Evolutionary conservation across 768 basidiomycete genomes (phyloP).

Genomic region (Leucosporidium scottii): DNA sequence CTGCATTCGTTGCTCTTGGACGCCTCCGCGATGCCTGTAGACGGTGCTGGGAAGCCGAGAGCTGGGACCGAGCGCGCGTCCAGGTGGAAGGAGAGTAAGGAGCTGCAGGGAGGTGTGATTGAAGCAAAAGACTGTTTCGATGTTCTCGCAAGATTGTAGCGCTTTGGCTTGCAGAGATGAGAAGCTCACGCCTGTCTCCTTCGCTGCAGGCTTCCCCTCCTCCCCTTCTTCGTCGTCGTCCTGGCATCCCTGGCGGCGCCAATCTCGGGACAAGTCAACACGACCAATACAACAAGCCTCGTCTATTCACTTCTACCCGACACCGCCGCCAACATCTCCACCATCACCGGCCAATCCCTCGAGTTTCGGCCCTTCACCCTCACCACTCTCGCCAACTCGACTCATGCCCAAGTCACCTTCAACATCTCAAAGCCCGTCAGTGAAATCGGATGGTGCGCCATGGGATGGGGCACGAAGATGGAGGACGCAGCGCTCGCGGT

Average conservation of each 20-base stretch:
- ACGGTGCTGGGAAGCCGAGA: no score
- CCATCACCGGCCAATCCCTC: slow-evolving; percentile 4
- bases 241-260: background rate
- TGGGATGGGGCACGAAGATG: slow-evolving; percentile 8
- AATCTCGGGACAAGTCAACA: background rate
- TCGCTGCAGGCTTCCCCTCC: background rate
- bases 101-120: no score
- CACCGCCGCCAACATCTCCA: background rate
- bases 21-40: no score
- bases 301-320: background rate
- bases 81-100: no score
- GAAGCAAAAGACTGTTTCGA: no score
- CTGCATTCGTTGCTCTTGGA: no score
- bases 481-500: slow-evolving; percentile 9
- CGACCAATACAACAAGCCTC: background rate
- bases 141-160: no score
- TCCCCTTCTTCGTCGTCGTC: background rate
- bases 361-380: background rate
- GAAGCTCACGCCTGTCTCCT: no score
- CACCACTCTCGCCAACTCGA: slow-evolving; percentile 6
- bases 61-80: no score
- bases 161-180: no score
- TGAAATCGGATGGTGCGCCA: slow-evolving; percentile 1
- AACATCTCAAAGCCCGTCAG: background rate
- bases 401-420: slow-evolving; percentile 1